A percentile compares a stretch with the other conserved stretches of the same genome.
phyloP scores from a whole-genome alignment of 2,329 filamentous ascomycete species.

The Ilyonectria mors-panacis region DNA sequence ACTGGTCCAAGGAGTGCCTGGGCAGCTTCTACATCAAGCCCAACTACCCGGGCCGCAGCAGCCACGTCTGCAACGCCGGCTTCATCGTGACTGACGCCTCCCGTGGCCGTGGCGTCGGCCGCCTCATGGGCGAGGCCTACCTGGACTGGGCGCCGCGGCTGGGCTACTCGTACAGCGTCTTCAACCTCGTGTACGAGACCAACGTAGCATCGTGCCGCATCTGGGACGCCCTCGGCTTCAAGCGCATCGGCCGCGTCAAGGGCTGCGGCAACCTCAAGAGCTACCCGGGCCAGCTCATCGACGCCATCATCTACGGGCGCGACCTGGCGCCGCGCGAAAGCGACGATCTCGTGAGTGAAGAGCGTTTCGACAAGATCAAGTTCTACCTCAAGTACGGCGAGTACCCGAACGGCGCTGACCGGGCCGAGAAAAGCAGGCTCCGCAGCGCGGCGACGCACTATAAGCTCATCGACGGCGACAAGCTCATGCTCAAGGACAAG shows the following conservation, averaged over 20 bases:
- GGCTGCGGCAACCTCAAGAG: slow-evolving; percentile 79
- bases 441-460: slow-evolving; percentile 96
- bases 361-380: slow-evolving; percentile 98
- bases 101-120: slow-evolving; percentile 81
- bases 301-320: slow-evolving; percentile 84
- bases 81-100: slow-evolving; percentile 82
- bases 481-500: slow-evolving; percentile 97
- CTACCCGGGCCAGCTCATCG: slow-evolving; percentile 77
- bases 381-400: slow-evolving; percentile 96
- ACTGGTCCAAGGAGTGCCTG: slow-evolving; percentile 86
- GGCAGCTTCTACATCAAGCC: slow-evolving; percentile 96
- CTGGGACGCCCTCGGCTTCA: slow-evolving; percentile 94
- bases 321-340: slow-evolving; percentile 72
- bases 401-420: slow-evolving; percentile 93
- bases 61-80: slow-evolving; percentile 90
- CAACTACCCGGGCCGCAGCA: slow-evolving; percentile 92
- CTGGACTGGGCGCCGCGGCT: slow-evolving; percentile 84
- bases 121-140: slow-evolving; percentile 83
- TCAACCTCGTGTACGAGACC: slow-evolving; percentile 95
- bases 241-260: slow-evolving; percentile 88
- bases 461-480: slow-evolving; percentile 83
- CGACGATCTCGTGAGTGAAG: slow-evolving; percentile 91
- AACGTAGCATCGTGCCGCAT: slow-evolving; percentile 92
- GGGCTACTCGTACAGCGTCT: slow-evolving; percentile 92
- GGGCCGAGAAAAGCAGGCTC: slow-evolving; percentile 94